A percentile compares a stretch with the other conserved stretches of the same genome.
These are phyloP conservation scores for Suillus discolor DNA, from an alignment of 768 basidiomycete genomes.

Conservation along the genomic window DNA sequence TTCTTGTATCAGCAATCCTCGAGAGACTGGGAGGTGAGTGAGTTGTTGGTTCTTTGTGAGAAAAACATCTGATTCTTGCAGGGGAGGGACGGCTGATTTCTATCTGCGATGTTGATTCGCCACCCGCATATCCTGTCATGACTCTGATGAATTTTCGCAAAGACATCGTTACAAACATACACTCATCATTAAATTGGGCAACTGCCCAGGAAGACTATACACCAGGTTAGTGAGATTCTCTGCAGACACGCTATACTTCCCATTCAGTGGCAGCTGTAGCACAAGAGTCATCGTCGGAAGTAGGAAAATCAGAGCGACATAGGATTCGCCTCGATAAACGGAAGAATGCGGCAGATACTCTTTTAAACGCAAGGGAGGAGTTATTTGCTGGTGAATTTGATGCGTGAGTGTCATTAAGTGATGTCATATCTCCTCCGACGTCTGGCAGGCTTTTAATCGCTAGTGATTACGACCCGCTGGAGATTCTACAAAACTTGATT, in stretches of 20 bases:
- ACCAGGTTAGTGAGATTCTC: conserved; percentile 48
- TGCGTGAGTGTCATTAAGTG: conserved; percentile 46
- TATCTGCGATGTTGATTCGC: conserved; percentile 88
- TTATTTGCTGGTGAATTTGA: conserved; percentile 89
- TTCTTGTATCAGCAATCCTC: conserved; percentile 82
- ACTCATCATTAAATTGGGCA: conserved; percentile 87
- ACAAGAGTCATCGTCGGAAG: neutral
- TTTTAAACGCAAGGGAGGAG: conserved; percentile 72
- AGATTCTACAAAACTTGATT: conserved; percentile 71
- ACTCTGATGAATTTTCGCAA: conserved; percentile 84
- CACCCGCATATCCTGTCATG: conserved; percentile 87
- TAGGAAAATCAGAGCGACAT: conserved; percentile 61
- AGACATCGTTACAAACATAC: conserved; percentile 49
- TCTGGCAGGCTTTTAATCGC: conserved; percentile 69
- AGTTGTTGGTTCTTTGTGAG: neutral
- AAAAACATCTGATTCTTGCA: conserved; percentile 28
- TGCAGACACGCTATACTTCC: neutral
- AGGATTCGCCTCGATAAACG: conserved; percentile 75
- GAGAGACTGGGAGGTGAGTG: conserved; percentile 82
- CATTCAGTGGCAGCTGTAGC: neutral
- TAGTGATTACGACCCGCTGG: conserved; percentile 82
- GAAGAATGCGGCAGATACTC: conserved; percentile 62
- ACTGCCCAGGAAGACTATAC: conserved; percentile 77
- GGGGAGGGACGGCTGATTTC: conserved; percentile 82
- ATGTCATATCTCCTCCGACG: conserved; percentile 6